A percentile compares a stretch with the other conserved stretches of the same genome.
Evolutionary conservation across 345 rosid species (phyloP).

Genomic region (Turritis glabra): DNA sequence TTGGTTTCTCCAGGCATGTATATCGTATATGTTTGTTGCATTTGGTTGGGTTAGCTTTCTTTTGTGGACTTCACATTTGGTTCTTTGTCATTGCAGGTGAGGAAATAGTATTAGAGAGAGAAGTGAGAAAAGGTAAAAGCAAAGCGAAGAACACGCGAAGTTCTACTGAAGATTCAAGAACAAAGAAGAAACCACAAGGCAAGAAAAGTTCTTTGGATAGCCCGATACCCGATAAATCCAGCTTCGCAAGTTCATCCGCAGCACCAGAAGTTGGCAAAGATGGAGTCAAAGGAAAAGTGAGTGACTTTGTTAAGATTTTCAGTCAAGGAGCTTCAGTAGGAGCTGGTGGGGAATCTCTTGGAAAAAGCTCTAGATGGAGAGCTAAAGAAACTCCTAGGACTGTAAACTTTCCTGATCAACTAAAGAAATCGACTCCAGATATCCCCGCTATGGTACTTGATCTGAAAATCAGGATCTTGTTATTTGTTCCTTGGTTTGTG

Average conservation of each 20-base stretch:
- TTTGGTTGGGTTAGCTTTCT: constrained; percentile 10
- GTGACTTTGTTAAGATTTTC: constrained; percentile 76
- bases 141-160: constrained; percentile 38
- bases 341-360: constrained; percentile 40
- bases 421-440: constrained; percentile 28
- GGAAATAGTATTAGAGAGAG: constrained; percentile 27
- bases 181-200: constrained; percentile 44
- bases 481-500: constrained; percentile 1
- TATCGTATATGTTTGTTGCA: constrained; percentile 6
- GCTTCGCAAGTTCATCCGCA: constrained; percentile 35
- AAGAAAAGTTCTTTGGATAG: constrained; percentile 27
- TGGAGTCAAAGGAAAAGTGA: constrained; percentile 62
- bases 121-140: constrained; percentile 44
- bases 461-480: background rate
- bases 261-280: constrained; percentile 42
- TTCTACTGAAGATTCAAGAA: constrained; percentile 40
- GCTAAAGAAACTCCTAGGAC: constrained; percentile 35
- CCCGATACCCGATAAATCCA: constrained; percentile 38
- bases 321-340: constrained; percentile 56
- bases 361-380: constrained; percentile 47
- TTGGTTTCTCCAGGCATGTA: constrained; percentile 17
- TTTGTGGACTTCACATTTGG: constrained; percentile 7
- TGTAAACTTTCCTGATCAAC: constrained; percentile 20
- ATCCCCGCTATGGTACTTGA: constrained; percentile 38
- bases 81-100: constrained; percentile 47